phyloP scores from a whole-genome alignment of 192 early-diverging fungal species.

The Backusella circina region DNA sequence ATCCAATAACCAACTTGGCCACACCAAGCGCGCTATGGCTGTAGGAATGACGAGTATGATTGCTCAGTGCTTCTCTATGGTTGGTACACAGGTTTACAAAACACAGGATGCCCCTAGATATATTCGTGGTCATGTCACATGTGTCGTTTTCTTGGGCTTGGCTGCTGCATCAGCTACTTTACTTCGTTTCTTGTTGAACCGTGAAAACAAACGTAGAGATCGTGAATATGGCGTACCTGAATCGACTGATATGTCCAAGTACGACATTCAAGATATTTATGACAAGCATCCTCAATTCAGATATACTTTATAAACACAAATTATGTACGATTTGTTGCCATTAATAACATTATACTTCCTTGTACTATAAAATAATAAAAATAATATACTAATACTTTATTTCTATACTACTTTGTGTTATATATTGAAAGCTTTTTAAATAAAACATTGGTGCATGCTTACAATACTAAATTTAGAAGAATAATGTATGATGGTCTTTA shows the following conservation, averaged over 20 bases:
- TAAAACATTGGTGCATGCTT: too few species aligned
- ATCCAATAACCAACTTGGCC: conserved; percentile 56
- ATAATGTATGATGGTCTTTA: too few species aligned
- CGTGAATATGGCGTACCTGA: conserved; percentile 1
- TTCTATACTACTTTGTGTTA: not conserved
- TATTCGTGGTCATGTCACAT: conserved; percentile 39
- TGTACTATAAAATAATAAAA: not conserved
- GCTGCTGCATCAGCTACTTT: conserved; percentile 10
- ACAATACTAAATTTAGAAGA: too few species aligned
- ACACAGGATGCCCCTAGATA: conserved; percentile 47
- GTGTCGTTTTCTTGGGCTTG: conserved; percentile 18
- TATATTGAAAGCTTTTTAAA: not conserved
- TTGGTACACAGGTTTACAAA: conserved; percentile 59
- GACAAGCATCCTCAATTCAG: not conserved
- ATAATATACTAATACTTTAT: not conserved
- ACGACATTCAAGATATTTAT: not conserved
- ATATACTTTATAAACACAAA: not conserved
- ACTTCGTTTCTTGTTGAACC: conserved; percentile 21
- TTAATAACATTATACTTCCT: not conserved
- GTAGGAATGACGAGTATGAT: conserved; percentile 47
- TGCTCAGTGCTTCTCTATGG: conserved; percentile 47
- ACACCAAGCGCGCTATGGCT: conserved; percentile 57
- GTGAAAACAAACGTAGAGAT: conserved; percentile 34
- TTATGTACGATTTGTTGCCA: not conserved
- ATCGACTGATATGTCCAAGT: not conserved